Evolutionary conservation across 2,329 filamentous ascomycete genomes (phyloP).

Genomic region (Colletotrichum gloeosporioides): DNA sequence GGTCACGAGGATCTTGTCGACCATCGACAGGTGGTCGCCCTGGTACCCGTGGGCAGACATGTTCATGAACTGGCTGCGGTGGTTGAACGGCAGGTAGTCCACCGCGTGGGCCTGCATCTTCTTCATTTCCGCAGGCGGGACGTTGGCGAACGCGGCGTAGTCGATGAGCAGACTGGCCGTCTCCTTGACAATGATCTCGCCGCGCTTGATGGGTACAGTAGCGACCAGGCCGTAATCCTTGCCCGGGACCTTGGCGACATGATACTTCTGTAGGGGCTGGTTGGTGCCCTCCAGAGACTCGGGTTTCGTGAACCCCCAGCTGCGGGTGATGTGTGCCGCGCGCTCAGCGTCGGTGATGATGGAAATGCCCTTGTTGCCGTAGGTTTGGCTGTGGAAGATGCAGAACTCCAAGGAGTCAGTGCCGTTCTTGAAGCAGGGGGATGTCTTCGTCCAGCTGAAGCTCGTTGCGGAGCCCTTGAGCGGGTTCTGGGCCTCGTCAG

Average conservation of each 20-base stretch:
- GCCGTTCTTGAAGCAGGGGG: slow-evolving; percentile 18
- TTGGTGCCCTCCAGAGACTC: slow-evolving; percentile 28
- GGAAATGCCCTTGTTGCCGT: slow-evolving; percentile 43
- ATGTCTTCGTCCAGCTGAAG: slow-evolving; percentile 2
- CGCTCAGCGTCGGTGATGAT: slow-evolving; percentile 40
- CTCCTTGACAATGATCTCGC: slow-evolving; percentile 43
- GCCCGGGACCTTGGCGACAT: slow-evolving; percentile 40
- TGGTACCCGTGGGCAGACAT: slow-evolving; percentile 40
- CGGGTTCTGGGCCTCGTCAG: not conserved
- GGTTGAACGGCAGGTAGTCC: slow-evolving; percentile 31
- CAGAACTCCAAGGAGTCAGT: slow-evolving; percentile 29
- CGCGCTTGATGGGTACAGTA: slow-evolving; percentile 34
- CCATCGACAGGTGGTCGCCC: slow-evolving; percentile 28
- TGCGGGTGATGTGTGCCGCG: slow-evolving; percentile 31
- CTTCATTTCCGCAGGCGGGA: slow-evolving; percentile 29
- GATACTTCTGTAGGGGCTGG: slow-evolving; percentile 29
- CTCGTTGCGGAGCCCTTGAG: not conserved
- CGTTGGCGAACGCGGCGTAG: slow-evolving; percentile 38
- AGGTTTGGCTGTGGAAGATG: slow-evolving; percentile 37
- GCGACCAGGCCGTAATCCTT: slow-evolving; percentile 52
- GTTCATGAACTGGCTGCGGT: slow-evolving; percentile 36
- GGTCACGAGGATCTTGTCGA: slow-evolving; percentile 41
- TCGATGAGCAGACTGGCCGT: slow-evolving; percentile 44
- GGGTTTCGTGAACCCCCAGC: slow-evolving; percentile 32
- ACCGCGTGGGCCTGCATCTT: slow-evolving; percentile 36